Conservation (phyloP, 352 stramenopile species). For the Globisporangium recalcitrans region DNA sequence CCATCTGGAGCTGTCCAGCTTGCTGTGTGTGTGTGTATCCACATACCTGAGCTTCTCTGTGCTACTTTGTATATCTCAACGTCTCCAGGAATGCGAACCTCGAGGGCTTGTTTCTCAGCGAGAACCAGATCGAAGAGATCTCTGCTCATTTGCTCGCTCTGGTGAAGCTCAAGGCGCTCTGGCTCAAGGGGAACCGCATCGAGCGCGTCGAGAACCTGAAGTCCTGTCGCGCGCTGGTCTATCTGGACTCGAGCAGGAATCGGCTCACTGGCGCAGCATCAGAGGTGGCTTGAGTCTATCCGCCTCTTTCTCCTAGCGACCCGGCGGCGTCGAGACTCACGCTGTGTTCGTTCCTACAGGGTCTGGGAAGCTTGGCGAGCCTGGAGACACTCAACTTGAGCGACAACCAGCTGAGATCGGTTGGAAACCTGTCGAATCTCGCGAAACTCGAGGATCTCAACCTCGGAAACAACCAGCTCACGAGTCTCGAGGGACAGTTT, state of each 20-base stretch:
- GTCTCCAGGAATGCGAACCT: constrained; percentile 51
- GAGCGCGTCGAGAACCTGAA: constrained; percentile 39
- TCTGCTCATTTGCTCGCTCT: constrained; percentile 53
- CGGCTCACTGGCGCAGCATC: constrained; percentile 32
- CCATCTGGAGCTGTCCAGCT: background rate
- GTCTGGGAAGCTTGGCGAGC: constrained; percentile 44
- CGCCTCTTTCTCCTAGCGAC: background rate
- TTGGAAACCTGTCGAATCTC: constrained; percentile 57
- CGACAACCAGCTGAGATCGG: constrained; percentile 46
- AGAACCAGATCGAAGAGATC: constrained; percentile 69
- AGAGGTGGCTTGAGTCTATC: constrained; percentile 21
- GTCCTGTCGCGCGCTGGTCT: constrained; percentile 47
- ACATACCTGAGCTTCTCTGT: background rate
- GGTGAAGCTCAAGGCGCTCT: constrained; percentile 62
- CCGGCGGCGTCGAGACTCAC: background rate
- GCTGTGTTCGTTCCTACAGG: constrained; percentile 20
- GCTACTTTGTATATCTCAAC: constrained; percentile 5
- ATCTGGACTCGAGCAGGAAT: constrained; percentile 70
- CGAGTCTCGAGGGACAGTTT: constrained; percentile 43
- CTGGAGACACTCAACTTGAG: constrained; percentile 64
- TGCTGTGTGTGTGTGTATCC: background rate
- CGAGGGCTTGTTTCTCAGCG: constrained; percentile 58
- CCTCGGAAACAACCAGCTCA: constrained; percentile 49
- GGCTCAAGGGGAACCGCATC: constrained; percentile 67
- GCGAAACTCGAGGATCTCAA: constrained; percentile 74